These are phyloP conservation scores for Vicia villosa DNA, from an alignment of 306 rosid genomes.

Conservation along the genomic window DNA sequence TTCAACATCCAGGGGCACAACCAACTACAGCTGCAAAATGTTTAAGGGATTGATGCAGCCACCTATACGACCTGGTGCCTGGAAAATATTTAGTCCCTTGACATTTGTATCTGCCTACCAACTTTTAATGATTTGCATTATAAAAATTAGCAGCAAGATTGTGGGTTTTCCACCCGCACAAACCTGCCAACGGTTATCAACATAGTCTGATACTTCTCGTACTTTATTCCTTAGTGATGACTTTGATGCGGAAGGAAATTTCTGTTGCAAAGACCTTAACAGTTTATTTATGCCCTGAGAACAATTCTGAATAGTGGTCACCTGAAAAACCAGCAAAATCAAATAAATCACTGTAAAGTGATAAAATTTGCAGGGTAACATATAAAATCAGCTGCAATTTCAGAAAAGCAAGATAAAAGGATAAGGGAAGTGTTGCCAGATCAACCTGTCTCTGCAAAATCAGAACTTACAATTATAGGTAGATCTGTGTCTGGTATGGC, in stretches of 20 bases:
- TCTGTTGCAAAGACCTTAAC: slow-evolving; percentile 67
- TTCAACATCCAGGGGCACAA: slow-evolving; percentile 13
- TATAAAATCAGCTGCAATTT: slow-evolving; percentile 31
- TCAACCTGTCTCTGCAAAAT: slow-evolving; percentile 19
- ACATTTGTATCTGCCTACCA: neutral
- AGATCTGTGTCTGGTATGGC: slow-evolving; percentile 60
- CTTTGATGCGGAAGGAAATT: slow-evolving; percentile 72
- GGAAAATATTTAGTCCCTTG: neutral
- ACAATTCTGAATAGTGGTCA: slow-evolving; percentile 72
- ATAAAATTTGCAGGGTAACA: slow-evolving; percentile 32
- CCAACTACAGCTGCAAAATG: slow-evolving; percentile 16
- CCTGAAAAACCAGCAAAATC: slow-evolving; percentile 47
- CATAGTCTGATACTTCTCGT: slow-evolving; percentile 74
- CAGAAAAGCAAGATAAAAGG: neutral
- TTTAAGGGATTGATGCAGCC: neutral
- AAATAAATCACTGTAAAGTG: slow-evolving; percentile 11
- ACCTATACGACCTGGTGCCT: neutral
- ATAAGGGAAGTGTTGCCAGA: slow-evolving; percentile 13
- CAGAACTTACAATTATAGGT: slow-evolving; percentile 65
- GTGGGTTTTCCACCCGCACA: slow-evolving; percentile 39
- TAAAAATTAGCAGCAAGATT: slow-evolving; percentile 31
- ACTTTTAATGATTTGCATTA: slow-evolving; percentile 27
- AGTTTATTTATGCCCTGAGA: slow-evolving; percentile 77
- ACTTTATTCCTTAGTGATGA: slow-evolving; percentile 73
- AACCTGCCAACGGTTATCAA: slow-evolving; percentile 88